Evolutionary conservation across 148 eudicot genomes (phyloP), one percentile per base, ranked within the genome.

Genomic region (Euryodendron excelsum): DNA sequence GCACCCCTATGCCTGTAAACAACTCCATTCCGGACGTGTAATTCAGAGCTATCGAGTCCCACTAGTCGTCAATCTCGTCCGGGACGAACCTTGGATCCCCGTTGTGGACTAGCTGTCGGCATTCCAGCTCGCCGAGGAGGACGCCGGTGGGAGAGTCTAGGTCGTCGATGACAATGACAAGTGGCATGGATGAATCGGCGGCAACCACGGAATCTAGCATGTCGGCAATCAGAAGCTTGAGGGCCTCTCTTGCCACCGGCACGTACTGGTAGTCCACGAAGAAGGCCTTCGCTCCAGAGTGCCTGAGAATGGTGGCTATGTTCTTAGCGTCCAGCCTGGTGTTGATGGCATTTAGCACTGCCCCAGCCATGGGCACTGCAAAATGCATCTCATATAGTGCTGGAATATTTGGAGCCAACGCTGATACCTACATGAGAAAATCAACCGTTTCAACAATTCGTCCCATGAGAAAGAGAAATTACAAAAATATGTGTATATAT

Each of bases 311-410:
- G 10, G 90, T 91, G 64, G 89, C 87, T 68, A 94, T 62, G 58
- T 81, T 88, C 18, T 83, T 82, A 5, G 91, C 86, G 36, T 91
- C 89, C 3, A 94, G 90, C 74, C 94, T 82, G 18, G 91, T 84
- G 82, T 92, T 94, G 84, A 94, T 87, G 3, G 95, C 71, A 84
- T 92, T 94, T 21, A 94, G 87, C 23, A 94, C 91, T 0, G 90
- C 97, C 14, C 98, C 98, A 0, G 97, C 94, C 97, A 94, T 94
- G 2, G 98, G 97, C 72, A 92, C 98, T 3, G 94, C 98, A 50
- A 92, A 94, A 78, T 94, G 98, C 90, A 92, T 87, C 85, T 94
- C 98, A 65, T 92, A 94, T 73, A 89, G 0, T 21, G 98, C 97
- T 30, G 98, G 98, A 31, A 91, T 73, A 48, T 94, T 94, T 10